Evolutionary conservation across 2,329 filamentous ascomycete species (phyloP), one percentile per base, ranked within the genome.

Genomic region (Aspergillus sojae): DNA sequence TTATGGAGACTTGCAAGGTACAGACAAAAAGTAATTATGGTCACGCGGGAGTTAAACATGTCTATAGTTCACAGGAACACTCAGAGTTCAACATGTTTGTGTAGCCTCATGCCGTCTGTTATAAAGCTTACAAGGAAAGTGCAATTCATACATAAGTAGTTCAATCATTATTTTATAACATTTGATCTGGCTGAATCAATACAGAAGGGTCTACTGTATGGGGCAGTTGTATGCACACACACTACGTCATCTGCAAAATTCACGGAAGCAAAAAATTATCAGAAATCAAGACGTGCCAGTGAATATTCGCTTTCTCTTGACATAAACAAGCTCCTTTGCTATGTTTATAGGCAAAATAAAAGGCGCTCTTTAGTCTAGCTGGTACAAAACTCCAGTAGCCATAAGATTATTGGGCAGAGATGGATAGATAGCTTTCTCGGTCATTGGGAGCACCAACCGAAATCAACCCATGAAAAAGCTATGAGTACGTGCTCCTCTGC

Each of bases 271-370:
- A 12, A 36, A 41, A n/a, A 26, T 16, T 3, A 12, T 26, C 3
- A 9, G 16, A 48, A 28, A 45, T 41, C 16, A 19, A n/a, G 39
- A 41, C 3, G 39, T 41, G 19, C 19, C 5, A 5, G 16, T 41
- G 39, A 41, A 41, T n/a, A 2, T 12, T 46, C 43, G 21, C 43
- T 45, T 23, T 23, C n/a, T 45, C 21, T 28, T 28, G 23, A 28
- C 12, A 14, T 6, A 16, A 30, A 30, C 19, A 12, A 52, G 28
- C n/a, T 66, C 36, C 46, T 62, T 39, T 65, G 26, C 14, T 62
- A 52, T 5, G 2, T 32, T 52, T 52, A 32, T 32, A 52, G 19
- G 16, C 3, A 52, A 30, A 30, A 7, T 14, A 9, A 32, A 23
- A 21, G 6, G 28, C 2, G 10, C 10, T 21, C 48, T 21, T 32